A percentile compares a stretch with the other conserved stretches of the same genome.
Conservation (phyloP, 2,329 filamentous ascomycete genomes). For the Incumbomyces delicatus region DNA sequence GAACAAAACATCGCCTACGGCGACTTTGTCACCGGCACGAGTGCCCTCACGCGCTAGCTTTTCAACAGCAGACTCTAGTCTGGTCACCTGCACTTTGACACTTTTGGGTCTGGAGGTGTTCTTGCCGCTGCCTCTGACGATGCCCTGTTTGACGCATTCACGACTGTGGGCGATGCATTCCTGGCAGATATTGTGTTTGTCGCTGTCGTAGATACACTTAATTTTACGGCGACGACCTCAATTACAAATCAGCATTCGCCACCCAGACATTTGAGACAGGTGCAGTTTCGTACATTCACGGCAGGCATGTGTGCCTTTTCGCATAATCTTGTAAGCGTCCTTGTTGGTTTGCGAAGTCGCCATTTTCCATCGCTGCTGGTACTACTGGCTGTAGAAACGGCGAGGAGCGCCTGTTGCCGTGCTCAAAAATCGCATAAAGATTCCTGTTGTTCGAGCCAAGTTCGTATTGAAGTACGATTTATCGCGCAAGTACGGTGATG, state of each 20-base stretch:
- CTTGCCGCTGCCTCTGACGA: slow-evolving; percentile 5
- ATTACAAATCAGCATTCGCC: background rate
- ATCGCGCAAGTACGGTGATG: no score
- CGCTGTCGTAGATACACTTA: slow-evolving; percentile 16
- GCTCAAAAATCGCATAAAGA: no score
- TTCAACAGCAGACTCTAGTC: slow-evolving; percentile 1
- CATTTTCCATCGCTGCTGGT: background rate
- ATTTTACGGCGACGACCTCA: slow-evolving; percentile 21
- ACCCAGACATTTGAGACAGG: background rate
- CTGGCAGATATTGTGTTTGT: slow-evolving; percentile 11
- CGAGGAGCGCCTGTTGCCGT: no score
- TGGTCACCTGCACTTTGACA: background rate
- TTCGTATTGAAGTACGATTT: no score
- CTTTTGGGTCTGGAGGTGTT: background rate
- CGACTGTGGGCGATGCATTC: slow-evolving; percentile 15
- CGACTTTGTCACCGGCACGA: background rate
- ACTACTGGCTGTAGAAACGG: no score
- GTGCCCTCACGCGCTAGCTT: slow-evolving; percentile 1
- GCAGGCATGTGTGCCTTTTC: slow-evolving; percentile 19
- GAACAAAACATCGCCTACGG: background rate
- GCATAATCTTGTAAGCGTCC: slow-evolving; percentile 12
- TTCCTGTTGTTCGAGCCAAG: background rate
- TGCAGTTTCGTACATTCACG: slow-evolving; percentile 15
- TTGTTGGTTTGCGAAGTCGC: slow-evolving; percentile 1
- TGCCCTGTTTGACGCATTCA: slow-evolving; percentile 15